A percentile compares a stretch with the other conserved stretches of the same genome.
Conservation (phyloP, 768 basidiomycete species). For the Pisolithus albus region DNA sequence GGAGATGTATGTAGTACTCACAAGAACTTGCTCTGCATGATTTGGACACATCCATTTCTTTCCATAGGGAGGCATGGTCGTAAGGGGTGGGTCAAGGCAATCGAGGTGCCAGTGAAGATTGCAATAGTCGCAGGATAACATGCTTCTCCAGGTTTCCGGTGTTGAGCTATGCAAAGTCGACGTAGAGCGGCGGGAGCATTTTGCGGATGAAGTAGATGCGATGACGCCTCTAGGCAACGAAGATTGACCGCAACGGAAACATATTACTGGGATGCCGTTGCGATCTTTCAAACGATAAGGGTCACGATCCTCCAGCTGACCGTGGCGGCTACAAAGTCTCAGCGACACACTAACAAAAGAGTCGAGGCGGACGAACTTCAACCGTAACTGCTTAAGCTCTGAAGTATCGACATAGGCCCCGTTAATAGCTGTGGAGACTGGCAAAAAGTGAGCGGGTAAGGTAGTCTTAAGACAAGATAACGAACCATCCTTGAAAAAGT, state of each 20-base stretch:
- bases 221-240: slow-evolving; percentile 54
- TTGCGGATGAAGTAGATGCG: slow-evolving; percentile 46
- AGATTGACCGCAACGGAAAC: slow-evolving; percentile 83
- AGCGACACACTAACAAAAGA: background rate
- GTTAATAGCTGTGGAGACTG: slow-evolving; percentile 73
- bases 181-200: slow-evolving; percentile 47
- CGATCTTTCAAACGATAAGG: slow-evolving; percentile 80
- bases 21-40: slow-evolving; percentile 81
- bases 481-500: slow-evolving; percentile 83
- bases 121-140: slow-evolving; percentile 95
- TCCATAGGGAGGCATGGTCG: slow-evolving; percentile 75
- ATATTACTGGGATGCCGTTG: slow-evolving; percentile 77
- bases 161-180: slow-evolving; percentile 30
- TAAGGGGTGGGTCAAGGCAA: slow-evolving; percentile 86
- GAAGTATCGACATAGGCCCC: slow-evolving; percentile 82
- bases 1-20: slow-evolving; percentile 34
- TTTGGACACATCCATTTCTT: slow-evolving; percentile 99
- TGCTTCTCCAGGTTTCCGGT: slow-evolving; percentile 59
- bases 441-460: slow-evolving; percentile 12
- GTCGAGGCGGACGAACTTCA: slow-evolving; percentile 56
- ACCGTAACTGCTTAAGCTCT: slow-evolving; percentile 65
- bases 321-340: slow-evolving; percentile 55
- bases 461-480: slow-evolving; percentile 8
- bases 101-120: slow-evolving; percentile 94
- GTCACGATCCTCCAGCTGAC: slow-evolving; percentile 88